phyloP scores from a whole-genome alignment of 2,329 filamentous ascomycete genomes.

The Fusarium penzigii region DNA sequence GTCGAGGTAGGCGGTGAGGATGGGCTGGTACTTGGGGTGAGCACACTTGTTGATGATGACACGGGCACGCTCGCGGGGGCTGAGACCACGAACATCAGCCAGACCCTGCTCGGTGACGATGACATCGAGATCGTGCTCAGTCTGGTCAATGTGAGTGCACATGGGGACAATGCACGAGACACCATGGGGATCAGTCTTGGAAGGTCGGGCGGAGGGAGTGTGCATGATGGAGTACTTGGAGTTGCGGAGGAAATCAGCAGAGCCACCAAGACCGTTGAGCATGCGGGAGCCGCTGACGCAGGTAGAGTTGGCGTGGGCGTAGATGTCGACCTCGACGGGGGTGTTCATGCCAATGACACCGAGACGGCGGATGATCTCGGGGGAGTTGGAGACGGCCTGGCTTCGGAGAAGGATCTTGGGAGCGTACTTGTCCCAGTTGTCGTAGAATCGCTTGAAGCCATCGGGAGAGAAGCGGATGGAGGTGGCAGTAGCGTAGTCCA shows the following conservation, averaged over 20 bases:
- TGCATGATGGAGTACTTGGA: slow-evolving; percentile 93
- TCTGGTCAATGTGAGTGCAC: slow-evolving; percentile 91
- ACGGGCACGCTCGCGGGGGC: slow-evolving; percentile 75
- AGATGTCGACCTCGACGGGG: slow-evolving; percentile 90
- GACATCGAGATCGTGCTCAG: slow-evolving; percentile 90
- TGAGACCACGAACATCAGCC: slow-evolving; percentile 81
- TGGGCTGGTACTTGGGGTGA: slow-evolving; percentile 82
- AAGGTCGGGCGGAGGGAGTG: slow-evolving; percentile 78
- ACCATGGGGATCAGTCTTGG: slow-evolving; percentile 79
- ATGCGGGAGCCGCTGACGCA: slow-evolving; percentile 87
- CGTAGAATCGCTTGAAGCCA: slow-evolving; percentile 89
- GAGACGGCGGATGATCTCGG: slow-evolving; percentile 84
- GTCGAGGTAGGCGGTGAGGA: slow-evolving; percentile 79
- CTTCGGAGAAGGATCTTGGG: slow-evolving; percentile 82
- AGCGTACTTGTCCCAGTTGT: slow-evolving; percentile 77
- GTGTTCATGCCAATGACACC: slow-evolving; percentile 96
- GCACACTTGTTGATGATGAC: slow-evolving; percentile 87
- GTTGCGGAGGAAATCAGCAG: slow-evolving; percentile 77
- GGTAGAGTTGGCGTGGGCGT: slow-evolving; percentile 89
- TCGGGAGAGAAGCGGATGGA: slow-evolving; percentile 89
- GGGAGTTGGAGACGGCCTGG: slow-evolving; percentile 87
- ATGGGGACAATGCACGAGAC: slow-evolving; percentile 90
- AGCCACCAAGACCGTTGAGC: slow-evolving; percentile 82
- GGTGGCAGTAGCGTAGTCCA: slow-evolving; percentile 88
- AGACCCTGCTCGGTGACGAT: slow-evolving; percentile 76